Evolutionary conservation across 345 rosid genomes (phyloP).

Genomic region (Crucihimalaya himalaica): DNA sequence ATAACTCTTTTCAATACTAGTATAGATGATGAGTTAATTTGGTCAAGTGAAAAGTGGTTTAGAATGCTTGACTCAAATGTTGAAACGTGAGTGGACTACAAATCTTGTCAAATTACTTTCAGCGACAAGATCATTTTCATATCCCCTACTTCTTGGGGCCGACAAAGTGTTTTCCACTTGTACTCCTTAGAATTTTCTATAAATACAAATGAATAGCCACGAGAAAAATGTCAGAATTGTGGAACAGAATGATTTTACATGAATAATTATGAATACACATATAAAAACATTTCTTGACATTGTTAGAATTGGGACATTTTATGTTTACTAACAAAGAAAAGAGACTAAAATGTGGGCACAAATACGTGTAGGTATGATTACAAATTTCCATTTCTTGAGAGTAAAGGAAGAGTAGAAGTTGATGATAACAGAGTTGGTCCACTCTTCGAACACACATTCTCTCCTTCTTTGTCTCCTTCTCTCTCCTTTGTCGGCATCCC

Average conservation of each 20-base stretch:
- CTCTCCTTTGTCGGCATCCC: constrained; percentile 87
- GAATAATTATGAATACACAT: not conserved
- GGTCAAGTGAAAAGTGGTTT: no score
- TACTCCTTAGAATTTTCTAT: not conserved
- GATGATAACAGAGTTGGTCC: constrained; percentile 95
- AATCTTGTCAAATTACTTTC: constrained; percentile 15
- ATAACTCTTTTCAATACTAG: not conserved
- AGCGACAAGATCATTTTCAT: not conserved
- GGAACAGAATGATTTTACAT: not conserved
- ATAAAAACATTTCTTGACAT: not conserved
- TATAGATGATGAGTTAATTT: not conserved
- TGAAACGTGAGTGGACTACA: constrained; percentile 14
- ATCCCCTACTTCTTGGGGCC: constrained; percentile 19
- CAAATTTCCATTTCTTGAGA: constrained; percentile 91
- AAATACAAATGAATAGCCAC: not conserved
- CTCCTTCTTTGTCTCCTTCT: constrained; percentile 78
- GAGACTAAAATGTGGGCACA: not conserved
- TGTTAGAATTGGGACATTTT: not conserved
- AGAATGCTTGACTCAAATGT: not conserved
- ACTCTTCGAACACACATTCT: constrained; percentile 85
- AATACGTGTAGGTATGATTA: constrained; percentile 63
- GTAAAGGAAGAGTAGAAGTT: constrained; percentile 70
- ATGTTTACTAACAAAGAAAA: not conserved
- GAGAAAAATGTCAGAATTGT: not conserved
- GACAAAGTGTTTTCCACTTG: not conserved